phyloP scores from a whole-genome alignment of 208 protist species.

The Crithidia bombi region DNA sequence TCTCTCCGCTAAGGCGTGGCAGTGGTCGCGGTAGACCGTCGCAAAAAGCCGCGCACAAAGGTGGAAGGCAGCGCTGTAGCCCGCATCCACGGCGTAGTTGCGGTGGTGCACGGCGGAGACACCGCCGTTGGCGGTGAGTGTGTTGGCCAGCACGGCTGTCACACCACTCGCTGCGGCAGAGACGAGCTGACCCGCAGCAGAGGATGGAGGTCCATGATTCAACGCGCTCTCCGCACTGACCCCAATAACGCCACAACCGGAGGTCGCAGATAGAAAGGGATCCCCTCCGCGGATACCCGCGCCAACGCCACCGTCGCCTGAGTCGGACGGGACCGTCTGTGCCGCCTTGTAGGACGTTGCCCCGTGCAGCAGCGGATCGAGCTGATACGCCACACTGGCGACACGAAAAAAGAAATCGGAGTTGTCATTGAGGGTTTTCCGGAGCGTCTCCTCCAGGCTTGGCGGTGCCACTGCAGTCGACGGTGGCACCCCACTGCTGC shows the following conservation, averaged over 20 bases:
- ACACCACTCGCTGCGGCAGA: constrained; percentile 19
- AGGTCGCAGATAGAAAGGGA: background rate
- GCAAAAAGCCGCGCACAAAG: constrained; percentile 38
- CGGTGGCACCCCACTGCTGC: background rate
- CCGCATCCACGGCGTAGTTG: constrained; percentile 30
- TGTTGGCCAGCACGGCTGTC: constrained; percentile 28
- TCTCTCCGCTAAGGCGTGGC: constrained; percentile 27
- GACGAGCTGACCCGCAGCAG: background rate
- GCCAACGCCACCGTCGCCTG: background rate
- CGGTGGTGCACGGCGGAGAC: background rate
- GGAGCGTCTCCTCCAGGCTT: constrained; percentile 25
- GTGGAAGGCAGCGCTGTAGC: constrained; percentile 45
- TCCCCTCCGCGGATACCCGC: background rate
- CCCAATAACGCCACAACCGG: background rate
- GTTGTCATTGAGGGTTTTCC: constrained; percentile 26
- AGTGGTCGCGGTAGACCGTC: constrained; percentile 31
- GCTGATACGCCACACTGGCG: constrained; percentile 40
- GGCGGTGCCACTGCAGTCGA: background rate
- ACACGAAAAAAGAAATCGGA: constrained; percentile 46
- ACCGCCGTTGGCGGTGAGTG: background rate
- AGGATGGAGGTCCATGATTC: background rate
- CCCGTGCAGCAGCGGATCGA: constrained; percentile 18
- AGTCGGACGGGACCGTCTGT: background rate
- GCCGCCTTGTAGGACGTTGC: constrained; percentile 3
- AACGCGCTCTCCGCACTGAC: background rate